phyloP scores from a whole-genome alignment of 768 basidiomycete genomes.

The Amanita inopinata region DNA sequence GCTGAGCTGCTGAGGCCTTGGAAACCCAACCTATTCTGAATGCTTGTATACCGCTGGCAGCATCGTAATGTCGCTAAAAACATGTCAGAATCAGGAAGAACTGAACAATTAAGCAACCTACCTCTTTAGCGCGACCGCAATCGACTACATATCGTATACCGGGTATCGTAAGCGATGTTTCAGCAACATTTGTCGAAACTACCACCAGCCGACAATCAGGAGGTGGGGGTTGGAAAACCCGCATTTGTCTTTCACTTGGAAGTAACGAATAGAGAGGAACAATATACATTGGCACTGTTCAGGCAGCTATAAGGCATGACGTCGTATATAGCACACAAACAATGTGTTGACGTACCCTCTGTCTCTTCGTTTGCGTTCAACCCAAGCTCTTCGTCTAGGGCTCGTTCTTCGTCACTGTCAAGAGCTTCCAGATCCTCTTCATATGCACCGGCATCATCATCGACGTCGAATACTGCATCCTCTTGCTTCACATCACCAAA shows the following conservation, averaged over 20 bases:
- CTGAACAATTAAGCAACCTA: conserved; percentile 17
- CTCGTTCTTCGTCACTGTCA: conserved; percentile 63
- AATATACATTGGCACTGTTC: conserved; percentile 82
- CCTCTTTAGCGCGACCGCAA: conserved; percentile 92
- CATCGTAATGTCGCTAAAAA: conserved; percentile 72
- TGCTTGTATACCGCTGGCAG: conserved; percentile 73
- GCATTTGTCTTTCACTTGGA: conserved; percentile 91
- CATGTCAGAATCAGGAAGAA: not conserved
- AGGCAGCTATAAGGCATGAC: conserved; percentile 3
- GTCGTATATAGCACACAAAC: conserved; percentile 5
- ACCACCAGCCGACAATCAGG: conserved; percentile 78
- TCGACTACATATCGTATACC: conserved; percentile 98
- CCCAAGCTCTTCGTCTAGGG: conserved; percentile 43
- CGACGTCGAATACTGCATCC: conserved; percentile 61
- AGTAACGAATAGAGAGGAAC: conserved; percentile 91
- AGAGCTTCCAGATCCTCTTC: conserved; percentile 71
- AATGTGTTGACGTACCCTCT: conserved; percentile 38
- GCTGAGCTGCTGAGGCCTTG: conserved; percentile 89
- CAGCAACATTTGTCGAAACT: conserved; percentile 92
- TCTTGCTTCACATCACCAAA: conserved; percentile 39
- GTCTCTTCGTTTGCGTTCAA: conserved; percentile 49
- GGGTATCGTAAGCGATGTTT: conserved; percentile 95
- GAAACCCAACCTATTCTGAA: conserved; percentile 92
- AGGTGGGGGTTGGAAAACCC: conserved; percentile 82
- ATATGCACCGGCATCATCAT: conserved; percentile 45